These are phyloP conservation scores for Erysiphe pulchra DNA, from an alignment of 2,329 filamentous ascomycete genomes.

Conservation along the genomic window DNA sequence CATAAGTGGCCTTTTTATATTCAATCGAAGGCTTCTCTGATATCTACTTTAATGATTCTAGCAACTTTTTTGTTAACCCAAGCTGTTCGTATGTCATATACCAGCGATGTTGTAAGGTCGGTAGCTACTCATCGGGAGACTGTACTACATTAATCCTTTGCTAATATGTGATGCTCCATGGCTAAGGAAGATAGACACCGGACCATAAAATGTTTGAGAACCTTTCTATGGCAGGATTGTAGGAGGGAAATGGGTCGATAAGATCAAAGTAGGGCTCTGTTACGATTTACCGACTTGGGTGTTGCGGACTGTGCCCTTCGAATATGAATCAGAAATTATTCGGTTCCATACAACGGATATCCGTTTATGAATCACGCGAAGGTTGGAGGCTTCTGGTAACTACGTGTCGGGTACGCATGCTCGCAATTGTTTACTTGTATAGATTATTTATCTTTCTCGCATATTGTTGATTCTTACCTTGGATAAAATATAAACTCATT, in stretches of 20 bases:
- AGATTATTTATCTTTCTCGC: slow-evolving; percentile 3
- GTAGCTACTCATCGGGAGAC: neutral
- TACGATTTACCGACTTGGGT: neutral
- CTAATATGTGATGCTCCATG: neutral
- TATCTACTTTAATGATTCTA: neutral
- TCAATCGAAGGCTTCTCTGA: neutral
- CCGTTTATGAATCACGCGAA: neutral
- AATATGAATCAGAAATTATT: neutral
- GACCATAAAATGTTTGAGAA: neutral
- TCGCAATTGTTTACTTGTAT: too few species aligned
- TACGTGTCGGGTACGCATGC: too few species aligned
- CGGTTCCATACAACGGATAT: neutral
- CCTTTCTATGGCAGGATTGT: neutral
- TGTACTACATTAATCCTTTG: neutral
- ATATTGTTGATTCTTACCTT: neutral
- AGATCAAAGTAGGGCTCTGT: neutral
- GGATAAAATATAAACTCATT: too few species aligned
- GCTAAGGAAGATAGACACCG: neutral
- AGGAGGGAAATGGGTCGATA: neutral
- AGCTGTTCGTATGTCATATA: neutral
- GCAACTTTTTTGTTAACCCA: slow-evolving; percentile 4
- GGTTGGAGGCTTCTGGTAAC: too few species aligned
- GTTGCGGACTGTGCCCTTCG: neutral
- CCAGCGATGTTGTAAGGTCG: neutral
- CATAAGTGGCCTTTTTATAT: neutral